A percentile compares a stretch with the other conserved stretches of the same genome.
These are phyloP conservation scores for carrot (Daucus carota) DNA, from an alignment of 129 eudicot species.

Conservation along the genomic window DH1_v3.0 NC_030384.2:43071001-43071500, in stretches of 20 bases:
- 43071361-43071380: slow-evolving; percentile 7
- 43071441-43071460: slow-evolving; percentile 2
- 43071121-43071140: slow-evolving; percentile 49
- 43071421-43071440: slow-evolving; percentile 10
- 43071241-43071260: slow-evolving; percentile 20
- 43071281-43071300: slow-evolving; percentile 16
- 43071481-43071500: slow-evolving; percentile 22
- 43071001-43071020: slow-evolving; percentile 43
- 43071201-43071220: slow-evolving; percentile 50
- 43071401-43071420: slow-evolving; percentile 13
- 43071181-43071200: slow-evolving; percentile 33
- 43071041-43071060: slow-evolving; percentile 92
- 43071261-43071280: slow-evolving; percentile 17
- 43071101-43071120: slow-evolving; percentile 81
- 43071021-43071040: slow-evolving; percentile 50
- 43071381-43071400: slow-evolving; percentile 17
- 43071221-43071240: slow-evolving; percentile 10
- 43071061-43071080: slow-evolving; percentile 89
- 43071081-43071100: slow-evolving; percentile 79
- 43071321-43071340: slow-evolving; percentile 24
- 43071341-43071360: slow-evolving; percentile 15
- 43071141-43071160: slow-evolving; percentile 25
- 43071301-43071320: slow-evolving; percentile 14
- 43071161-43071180: slow-evolving; percentile 29
- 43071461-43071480: slow-evolving; percentile 7